Evolutionary conservation across 805 yeast species (phyloP), one percentile per base, ranked within the genome.

Genomic region (Zygosaccharomyces lentus): DNA sequence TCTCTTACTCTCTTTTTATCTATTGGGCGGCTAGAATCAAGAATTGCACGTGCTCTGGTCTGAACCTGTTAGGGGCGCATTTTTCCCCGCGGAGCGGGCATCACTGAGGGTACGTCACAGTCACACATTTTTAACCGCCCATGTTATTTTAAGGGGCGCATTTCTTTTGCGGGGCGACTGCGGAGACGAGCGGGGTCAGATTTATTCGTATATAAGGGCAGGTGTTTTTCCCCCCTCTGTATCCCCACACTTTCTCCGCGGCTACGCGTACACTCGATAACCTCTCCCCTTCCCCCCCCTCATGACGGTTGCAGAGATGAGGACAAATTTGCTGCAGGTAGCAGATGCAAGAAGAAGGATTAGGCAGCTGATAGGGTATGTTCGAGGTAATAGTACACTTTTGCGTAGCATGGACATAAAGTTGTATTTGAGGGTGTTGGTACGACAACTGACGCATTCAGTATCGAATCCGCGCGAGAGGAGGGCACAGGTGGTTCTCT

Each of bases 401-500:
- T 37, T 59, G 21, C 41, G 45, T n/a, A 57, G 57, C 4, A 43
- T 52, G 2, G 49, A 48, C n/a, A 31, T 52, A 17, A 49, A 43
- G 34, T 31, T 45, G 7, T 60, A 60, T 34, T 27, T 49, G 3
- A 47, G 36, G 10, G 37, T 47, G 3, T 36, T 62, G 17, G 29
- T 62, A 25, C 42, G 47, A 31, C 66, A 59, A 46, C 45, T 62
- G 19, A 37, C 53, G 30, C 43, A 40, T 13, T 40, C 61, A 17
- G 15, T 38, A n/a, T 12, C 26, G 13, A 12, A 27, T 27, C 34
- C 24, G 25, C 53, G 54, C 35, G 54, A 54, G 41, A 55, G 53
- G 44, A 50, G 63, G 29, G 63, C 64, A 13, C 60, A 56, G 39
- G 42, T 54, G 13, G 46, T 61, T 17, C 32, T 59, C 21, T 29